Evolutionary conservation across 2,329 filamentous ascomycete species (phyloP), one percentile per base, ranked within the genome.

Genomic region (Alternaria sp.): DNA sequence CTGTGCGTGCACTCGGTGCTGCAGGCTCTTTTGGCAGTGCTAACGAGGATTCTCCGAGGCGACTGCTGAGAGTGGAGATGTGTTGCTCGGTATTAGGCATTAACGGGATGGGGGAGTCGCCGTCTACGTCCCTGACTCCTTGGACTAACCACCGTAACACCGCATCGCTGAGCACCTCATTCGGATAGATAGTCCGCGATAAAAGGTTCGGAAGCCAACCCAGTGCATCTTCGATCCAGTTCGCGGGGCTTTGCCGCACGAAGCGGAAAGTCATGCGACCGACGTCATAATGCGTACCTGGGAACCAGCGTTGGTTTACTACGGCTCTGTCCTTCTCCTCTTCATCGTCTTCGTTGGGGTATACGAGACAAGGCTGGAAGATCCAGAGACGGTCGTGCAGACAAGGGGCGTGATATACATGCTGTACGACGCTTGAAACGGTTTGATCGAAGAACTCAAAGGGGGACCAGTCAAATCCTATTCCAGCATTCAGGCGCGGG

Each of bases 371-470:
- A 2, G 77, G 77, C 43, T 78, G 75, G 50, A 80, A 79, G 5
- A 71, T 67, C 72, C 77, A 79, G 0, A 79, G 61, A 0, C 78
- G 71, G 50, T 80, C 78, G 53, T 80, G 77, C 6, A 80, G 60
- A 20, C 70, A 69, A 2, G 70, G 69, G 0, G 77, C 77, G 28
- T 80, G 78, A 25, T 75, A 78, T 12, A 78, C 72, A 12, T 75
- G 60, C n/a, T 78, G 73, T 3, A 80, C 77, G 3, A 70, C 72
- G 4, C 69, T 72, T 3, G 69, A 72, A n/a, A 78, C 67, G 5
- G 73, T 67, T 55, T 78, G 75, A 28, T 79, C 77, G 66, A 77
- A 78, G 55, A 80, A 78, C 37, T 79, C 78, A 49, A 79, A 75
- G 3, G 77, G 75, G 5, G 74, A 73, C 72, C 76, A 80, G 23